A percentile compares a stretch with the other conserved stretches of the same genome.
phyloP scores from a whole-genome alignment of 768 basidiomycete species.

The Pleurotus ostreatus region DNA sequence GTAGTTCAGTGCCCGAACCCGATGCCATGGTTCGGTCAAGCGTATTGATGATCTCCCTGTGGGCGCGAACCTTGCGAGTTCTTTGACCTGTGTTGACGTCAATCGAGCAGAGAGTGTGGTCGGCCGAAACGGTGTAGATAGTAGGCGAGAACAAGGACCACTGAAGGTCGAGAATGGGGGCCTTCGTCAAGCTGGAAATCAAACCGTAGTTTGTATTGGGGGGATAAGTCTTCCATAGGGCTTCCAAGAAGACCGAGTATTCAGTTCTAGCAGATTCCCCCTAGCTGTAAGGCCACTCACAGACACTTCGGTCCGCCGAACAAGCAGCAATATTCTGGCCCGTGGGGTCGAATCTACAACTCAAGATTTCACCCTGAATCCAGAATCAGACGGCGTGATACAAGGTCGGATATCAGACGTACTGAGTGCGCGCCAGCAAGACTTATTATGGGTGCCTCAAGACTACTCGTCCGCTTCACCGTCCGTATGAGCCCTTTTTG shows the following conservation, averaged over 20 bases:
- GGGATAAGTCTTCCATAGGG: constrained; percentile 87
- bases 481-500: constrained; percentile 79
- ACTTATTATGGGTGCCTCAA: constrained; percentile 93
- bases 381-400: neutral
- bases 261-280: neutral
- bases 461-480: constrained; percentile 87
- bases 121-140: constrained; percentile 86
- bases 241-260: constrained; percentile 29
- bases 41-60: constrained; percentile 87
- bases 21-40: constrained; percentile 84
- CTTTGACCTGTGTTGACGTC: constrained; percentile 85
- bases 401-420: constrained; percentile 23
- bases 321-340: constrained; percentile 93
- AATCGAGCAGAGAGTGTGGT: constrained; percentile 73
- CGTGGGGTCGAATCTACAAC: constrained; percentile 90
- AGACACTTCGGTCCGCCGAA: constrained; percentile 86
- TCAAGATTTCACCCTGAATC: constrained; percentile 71
- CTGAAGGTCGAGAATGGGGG: constrained; percentile 88
- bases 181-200: constrained; percentile 79
- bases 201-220: constrained; percentile 93
- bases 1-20: constrained; percentile 79
- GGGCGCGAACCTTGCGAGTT: constrained; percentile 77
- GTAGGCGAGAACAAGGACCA: constrained; percentile 76
- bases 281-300: constrained; percentile 42
- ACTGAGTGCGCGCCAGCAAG: constrained; percentile 85